Conservation (phyloP, 176 grass and related monocot species). For the Neostapfia colusana region DNA sequence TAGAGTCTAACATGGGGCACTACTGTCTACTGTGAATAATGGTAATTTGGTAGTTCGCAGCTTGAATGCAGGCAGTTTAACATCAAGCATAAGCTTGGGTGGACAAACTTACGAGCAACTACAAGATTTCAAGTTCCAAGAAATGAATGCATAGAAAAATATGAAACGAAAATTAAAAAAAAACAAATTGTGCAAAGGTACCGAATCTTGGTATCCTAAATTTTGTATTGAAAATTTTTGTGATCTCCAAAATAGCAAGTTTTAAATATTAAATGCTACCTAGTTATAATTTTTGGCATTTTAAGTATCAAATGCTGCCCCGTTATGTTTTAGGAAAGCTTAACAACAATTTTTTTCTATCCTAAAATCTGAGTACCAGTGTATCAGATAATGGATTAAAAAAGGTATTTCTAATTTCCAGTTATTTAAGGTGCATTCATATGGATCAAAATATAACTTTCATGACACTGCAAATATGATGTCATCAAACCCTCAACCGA, state of each 20-base stretch:
- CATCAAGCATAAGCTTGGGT: neutral
- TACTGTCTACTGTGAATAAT: neutral
- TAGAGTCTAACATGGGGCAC: too few relatives aligned
- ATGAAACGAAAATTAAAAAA: neutral
- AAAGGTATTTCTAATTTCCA: neutral
- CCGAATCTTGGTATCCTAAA: neutral
- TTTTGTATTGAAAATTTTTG: neutral
- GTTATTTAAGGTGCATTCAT: neutral
- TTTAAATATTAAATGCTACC: neutral
- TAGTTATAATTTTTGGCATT: too few relatives aligned
- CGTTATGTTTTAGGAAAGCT: too few relatives aligned
- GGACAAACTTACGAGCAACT: neutral
- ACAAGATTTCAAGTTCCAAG: neutral
- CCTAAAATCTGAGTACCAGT: too few relatives aligned
- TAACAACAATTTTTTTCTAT: too few relatives aligned
- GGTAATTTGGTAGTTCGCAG: neutral
- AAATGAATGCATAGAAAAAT: neutral
- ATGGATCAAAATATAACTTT: neutral
- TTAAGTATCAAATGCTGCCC: too few relatives aligned
- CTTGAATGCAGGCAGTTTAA: neutral
- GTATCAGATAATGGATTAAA: neutral
- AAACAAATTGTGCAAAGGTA: neutral
- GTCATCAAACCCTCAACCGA: neutral
- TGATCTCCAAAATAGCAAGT: neutral
- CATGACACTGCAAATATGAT: neutral